Evolutionary conservation across 1,284 basidiomycete genomes (phyloP).

Genomic region (Naganishia liquefaciens): DNA sequence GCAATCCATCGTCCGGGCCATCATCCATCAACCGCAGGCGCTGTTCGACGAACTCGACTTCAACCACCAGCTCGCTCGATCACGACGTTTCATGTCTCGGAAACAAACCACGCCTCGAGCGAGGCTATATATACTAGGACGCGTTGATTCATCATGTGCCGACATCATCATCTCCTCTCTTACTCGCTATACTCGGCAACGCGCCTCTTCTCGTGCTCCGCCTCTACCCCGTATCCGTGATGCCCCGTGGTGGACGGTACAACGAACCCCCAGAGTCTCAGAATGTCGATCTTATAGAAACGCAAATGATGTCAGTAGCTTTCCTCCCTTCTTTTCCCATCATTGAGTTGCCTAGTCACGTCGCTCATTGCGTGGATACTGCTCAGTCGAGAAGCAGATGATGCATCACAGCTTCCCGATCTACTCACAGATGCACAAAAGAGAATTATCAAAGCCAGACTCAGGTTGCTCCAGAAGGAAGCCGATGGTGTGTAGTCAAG

Average conservation of each 20-base stretch:
- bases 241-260: conserved; percentile 4
- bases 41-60: too few species aligned
- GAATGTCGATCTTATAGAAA: conserved; percentile 7
- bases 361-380: too few species aligned
- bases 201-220: not conserved
- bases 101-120: not conserved
- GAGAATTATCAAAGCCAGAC: not conserved
- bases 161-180: not conserved
- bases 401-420: not conserved
- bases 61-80: not conserved
- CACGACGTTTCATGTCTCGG: conserved; percentile 3
- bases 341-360: too few species aligned
- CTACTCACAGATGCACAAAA: not conserved
- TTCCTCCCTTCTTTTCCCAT: not conserved
- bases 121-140: not conserved
- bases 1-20: too few species aligned
- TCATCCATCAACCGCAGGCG: too few species aligned
- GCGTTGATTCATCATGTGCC: not conserved
- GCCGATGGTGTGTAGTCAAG: conserved; percentile 5
- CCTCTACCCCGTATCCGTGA: not conserved
- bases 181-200: not conserved
- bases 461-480: not conserved
- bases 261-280: conserved; percentile 20
- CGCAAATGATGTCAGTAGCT: conserved; percentile 5
- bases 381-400: too few species aligned